Evolutionary conservation across 2,329 filamentous ascomycete genomes (phyloP).

Genomic region (Niveomyces coronatus): DNA sequence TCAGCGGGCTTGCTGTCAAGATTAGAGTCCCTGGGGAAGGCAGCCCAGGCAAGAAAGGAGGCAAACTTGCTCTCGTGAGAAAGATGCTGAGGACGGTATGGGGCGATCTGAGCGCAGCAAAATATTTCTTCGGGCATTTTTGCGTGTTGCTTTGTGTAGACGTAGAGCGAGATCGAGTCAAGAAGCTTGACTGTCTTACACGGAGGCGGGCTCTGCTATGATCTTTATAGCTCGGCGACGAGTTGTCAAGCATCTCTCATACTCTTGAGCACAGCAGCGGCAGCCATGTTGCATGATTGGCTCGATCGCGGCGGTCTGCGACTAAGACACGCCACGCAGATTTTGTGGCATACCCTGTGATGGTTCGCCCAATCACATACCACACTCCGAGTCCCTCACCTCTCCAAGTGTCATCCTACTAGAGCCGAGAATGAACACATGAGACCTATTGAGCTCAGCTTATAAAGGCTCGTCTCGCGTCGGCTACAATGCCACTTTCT

Average conservation of each 20-base stretch:
- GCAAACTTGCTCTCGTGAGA: slow-evolving; percentile 18
- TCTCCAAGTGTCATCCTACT: too few relatives aligned
- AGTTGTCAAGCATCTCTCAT: neutral
- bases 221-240: neutral
- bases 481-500: too few relatives aligned
- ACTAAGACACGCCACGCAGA: slow-evolving; percentile 9
- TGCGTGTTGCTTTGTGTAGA: neutral
- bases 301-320: neutral
- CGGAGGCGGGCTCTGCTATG: neutral
- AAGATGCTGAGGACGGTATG: slow-evolving; percentile 17
- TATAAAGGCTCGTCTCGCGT: too few relatives aligned
- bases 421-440: too few relatives aligned
- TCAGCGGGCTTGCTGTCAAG: slow-evolving; percentile 2
- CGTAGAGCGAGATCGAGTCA: too few relatives aligned
- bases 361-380: too few relatives aligned
- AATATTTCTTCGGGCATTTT: slow-evolving; percentile 15
- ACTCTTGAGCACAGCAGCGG: neutral
- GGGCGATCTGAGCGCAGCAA: slow-evolving; percentile 15
- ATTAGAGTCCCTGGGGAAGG: slow-evolving; percentile 15
- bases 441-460: too few relatives aligned
- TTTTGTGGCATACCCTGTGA: slow-evolving; percentile 11
- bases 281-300: neutral
- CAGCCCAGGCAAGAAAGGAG: slow-evolving; percentile 22
- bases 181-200: too few relatives aligned
- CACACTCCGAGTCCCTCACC: too few relatives aligned